A percentile compares a stretch with the other conserved stretches of the same genome.
Conservation (phyloP, 2,329 filamentous ascomycete genomes). For the Sarocladium strictum region DNA sequence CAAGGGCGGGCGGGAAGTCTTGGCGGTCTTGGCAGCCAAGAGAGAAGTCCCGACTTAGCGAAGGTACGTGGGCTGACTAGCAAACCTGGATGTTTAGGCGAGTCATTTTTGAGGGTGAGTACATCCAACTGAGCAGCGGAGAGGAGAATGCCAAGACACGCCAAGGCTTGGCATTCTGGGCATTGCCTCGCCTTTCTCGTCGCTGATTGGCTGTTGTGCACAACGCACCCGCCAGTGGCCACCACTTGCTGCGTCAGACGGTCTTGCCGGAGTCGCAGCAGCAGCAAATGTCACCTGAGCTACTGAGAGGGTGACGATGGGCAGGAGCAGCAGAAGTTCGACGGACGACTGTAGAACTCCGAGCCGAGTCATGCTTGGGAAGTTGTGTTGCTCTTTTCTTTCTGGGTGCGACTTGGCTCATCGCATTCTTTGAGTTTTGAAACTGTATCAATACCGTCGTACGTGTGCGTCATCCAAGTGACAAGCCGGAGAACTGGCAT, state of each 20-base stretch:
- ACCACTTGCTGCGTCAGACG: constrained; percentile 4
- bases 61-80: neutral
- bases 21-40: constrained; percentile 18
- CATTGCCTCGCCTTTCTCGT: neutral
- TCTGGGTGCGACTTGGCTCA: too few relatives aligned
- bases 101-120: neutral
- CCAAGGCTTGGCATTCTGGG: constrained; percentile 27
- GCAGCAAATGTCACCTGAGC: constrained; percentile 3
- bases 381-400: neutral
- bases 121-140: constrained; percentile 17
- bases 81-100: neutral
- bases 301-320: neutral
- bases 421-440: too few relatives aligned
- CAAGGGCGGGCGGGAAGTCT: constrained; percentile 32
- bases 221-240: neutral
- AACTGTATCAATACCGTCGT: too few relatives aligned
- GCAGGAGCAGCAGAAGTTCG: neutral
- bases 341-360: neutral
- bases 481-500: neutral
- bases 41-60: constrained; percentile 14
- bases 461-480: neutral
- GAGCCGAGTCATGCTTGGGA: neutral
- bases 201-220: neutral
- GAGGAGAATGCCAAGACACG: constrained; percentile 28
- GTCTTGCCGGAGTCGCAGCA: neutral